Evolutionary conservation across 2,329 filamentous ascomycete genomes (phyloP), one percentile per base, ranked within the genome.

Genomic region (Alternaria incomplexa): DNA sequence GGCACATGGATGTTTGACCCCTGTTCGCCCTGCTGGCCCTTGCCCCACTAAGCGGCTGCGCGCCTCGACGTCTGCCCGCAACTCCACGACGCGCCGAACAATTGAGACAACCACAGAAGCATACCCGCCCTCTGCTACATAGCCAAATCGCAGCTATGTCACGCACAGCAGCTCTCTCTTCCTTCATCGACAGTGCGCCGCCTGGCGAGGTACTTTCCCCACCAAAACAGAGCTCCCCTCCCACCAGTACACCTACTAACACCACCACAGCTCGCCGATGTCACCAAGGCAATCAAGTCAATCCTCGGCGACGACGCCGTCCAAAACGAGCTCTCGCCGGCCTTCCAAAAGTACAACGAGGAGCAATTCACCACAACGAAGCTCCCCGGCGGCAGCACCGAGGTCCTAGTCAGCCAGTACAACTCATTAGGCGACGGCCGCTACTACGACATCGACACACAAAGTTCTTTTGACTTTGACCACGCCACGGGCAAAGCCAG

Each of bases 311-410:
- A 91, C 71, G 88, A 89, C 45, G 83, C 86, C 58, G 84, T 96
- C 65, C 83, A 94, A 58, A 83, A 88, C 63, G 89, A 91, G 67
- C 90, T 97, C 56, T 87, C 86, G 7, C 92, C 93, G 0, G 93
- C 96, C 0, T 96, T 97, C 79, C 86, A 94, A 82, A 93, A 91
- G 81, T 98, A 99, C 87, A 97, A 98, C 75, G 95, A 99, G 82
- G 91, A 94, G 81, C 96, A 99, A 81, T 91, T 97, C 80, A 83
- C 89, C 52, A 93, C 93, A 15, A 90, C 93, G 65, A 97, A 96
- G 85, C 88, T 99, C 59, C 95, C 95, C 0, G 93, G 93, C 28
- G 89, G 91, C 77, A 95, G 89, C 80, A 89, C 93, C 79, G 83
- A 91, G 82, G 88, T 90, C 66, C 87, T 98, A 69, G 87, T 99